Evolutionary conservation across 495 filamentous ascomycete species (phyloP), one percentile per base, ranked within the genome.

Genomic region (Xylaria cubensis): DNA sequence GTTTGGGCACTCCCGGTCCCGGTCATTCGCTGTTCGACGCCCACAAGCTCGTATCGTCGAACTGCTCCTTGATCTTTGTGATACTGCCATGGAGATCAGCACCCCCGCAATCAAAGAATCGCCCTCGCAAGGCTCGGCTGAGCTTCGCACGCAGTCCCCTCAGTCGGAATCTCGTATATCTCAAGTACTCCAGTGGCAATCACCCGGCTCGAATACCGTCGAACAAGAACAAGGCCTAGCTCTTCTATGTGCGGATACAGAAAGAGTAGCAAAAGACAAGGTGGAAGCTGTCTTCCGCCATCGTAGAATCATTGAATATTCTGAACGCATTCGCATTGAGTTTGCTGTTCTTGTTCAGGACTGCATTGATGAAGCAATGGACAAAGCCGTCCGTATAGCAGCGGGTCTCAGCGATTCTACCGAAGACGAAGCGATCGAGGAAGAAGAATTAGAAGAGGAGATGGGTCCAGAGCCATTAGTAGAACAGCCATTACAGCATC

Each of bases 141-240:
- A 93, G 42, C 90, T 98, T 66, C 90, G 97, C 36, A 97, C 95
- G 3, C 90, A 97, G 77, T 98, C 97, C 0, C 96, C 96, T 12
- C 92, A 98, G 78, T 98, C 96, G 4, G 96, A 98, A 78, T 94
- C 92, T 51, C 90, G 95, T 15, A 94, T 97, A 67, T 90, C 92
- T 0, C 97, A 99, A 80, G 95, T 99, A 39, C 76, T 96, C 70
- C 93, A 97, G 78, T 99, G 96, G 96, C 93, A 95, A 76, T 97
- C 95, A 4, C 97, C 96, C 7, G 91, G 92, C 74, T 91, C 93
- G 26, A 94, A 93, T 76, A 95, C 94, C 2, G 82, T 97, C n/a
- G 97, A 98, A 53, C 93, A 97, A 77, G 97, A 97, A 76, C 94
- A 95, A 76, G 96, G 97, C 1, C 86, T 99, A 24, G 91, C 93